A percentile compares a stretch with the other conserved stretches of the same genome.
These are phyloP conservation scores for Aspergillus neoniger DNA, from an alignment of 2,329 filamentous ascomycete genomes.

Conservation along the genomic window DNA sequence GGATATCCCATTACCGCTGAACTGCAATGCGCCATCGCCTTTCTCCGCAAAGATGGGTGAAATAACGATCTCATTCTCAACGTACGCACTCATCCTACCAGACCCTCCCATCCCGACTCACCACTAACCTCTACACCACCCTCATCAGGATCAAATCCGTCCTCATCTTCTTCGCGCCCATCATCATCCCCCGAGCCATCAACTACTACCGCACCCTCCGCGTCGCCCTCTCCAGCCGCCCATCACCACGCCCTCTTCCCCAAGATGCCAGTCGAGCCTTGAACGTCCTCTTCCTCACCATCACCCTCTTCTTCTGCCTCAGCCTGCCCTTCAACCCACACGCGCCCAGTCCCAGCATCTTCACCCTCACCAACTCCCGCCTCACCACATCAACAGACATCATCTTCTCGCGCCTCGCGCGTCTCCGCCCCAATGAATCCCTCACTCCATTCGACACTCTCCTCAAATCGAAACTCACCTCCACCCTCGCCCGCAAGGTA, in stretches of 20 bases:
- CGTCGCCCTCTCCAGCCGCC: conserved; percentile 37
- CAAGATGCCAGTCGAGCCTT: conserved; percentile 40
- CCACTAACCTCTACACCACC: not conserved
- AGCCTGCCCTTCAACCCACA: conserved; percentile 69
- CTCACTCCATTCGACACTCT: conserved; percentile 60
- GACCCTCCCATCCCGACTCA: not conserved
- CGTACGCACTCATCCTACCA: conserved; percentile 25
- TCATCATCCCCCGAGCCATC: conserved; percentile 43
- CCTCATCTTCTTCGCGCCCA: conserved; percentile 46
- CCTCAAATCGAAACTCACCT: conserved; percentile 69
- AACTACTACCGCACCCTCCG: conserved; percentile 40
- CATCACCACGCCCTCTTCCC: conserved; percentile 41
- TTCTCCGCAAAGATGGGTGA: conserved; percentile 28
- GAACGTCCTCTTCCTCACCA: conserved; percentile 57
- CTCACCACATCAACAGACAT: conserved; percentile 84
- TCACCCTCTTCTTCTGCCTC: conserved; percentile 57
- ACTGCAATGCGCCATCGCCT: conserved; percentile 5
- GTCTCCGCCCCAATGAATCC: conserved; percentile 40
- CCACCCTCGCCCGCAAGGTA: conserved; percentile 70
- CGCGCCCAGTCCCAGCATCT: conserved; percentile 64
- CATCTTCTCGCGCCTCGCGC: conserved; percentile 72
- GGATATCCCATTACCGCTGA: not conserved
- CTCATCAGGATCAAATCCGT: conserved; percentile 44
- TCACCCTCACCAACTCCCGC: conserved; percentile 73
- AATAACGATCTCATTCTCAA: conserved; percentile 33